Base-by-base conservation (phyloP, 495 filamentous ascomycete species). In the Penicillium cataractarum region DNA sequence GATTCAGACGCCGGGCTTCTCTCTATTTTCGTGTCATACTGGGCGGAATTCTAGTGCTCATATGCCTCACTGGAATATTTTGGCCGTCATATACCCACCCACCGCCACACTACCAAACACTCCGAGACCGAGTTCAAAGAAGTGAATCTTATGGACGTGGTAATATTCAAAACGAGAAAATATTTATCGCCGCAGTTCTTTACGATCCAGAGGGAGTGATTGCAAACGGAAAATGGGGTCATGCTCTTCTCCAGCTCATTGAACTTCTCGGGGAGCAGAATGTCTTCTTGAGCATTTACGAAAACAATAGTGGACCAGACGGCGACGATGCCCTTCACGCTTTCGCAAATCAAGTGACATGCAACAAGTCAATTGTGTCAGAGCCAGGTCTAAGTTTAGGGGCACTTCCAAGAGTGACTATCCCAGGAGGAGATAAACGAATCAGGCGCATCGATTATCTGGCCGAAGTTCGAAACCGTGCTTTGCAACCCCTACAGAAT, bases 401-500 rank as follows among this genome's bases (percentile, higher is more conserved):
- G 4, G 73, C 70, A 0, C 74, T 92, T 4, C 82, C 82, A 0
- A 80, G 80, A 27, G 81, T 91, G 40, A 83, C 76, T 13, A 67
- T 90, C 12, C 87, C 89, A 12, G 82, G 82, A 26, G 90, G 90
- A 10, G 79, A 82, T 27, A 77, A 77, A 31, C 82, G 87, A 21
- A 74, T 88, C 29, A 90, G 90, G 67, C 87, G 91, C 29, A 88
- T 93, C 26, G 86, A 88, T 39, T 93, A 87, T 66, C 78, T 93
- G n/a, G 88, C 91, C n/a, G 87, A 90, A 68, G 85, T 90, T 26
- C 84, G 91, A 58, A 95, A 95, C 70, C 85, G 85, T 37, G 91
- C 89, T 7, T 73, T 95, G 26, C 72, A 80, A 55, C 89, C 90
- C 1, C 75, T 95, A 27, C 26, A 32, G 27, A 65, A 76, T 8